Percentiles rank a stretch among this genome's conserved stretches.
These are phyloP conservation scores for Scedosporium aurantiacum DNA, from an alignment of 2,329 filamentous ascomycete species.

Conservation along the genomic window DNA sequence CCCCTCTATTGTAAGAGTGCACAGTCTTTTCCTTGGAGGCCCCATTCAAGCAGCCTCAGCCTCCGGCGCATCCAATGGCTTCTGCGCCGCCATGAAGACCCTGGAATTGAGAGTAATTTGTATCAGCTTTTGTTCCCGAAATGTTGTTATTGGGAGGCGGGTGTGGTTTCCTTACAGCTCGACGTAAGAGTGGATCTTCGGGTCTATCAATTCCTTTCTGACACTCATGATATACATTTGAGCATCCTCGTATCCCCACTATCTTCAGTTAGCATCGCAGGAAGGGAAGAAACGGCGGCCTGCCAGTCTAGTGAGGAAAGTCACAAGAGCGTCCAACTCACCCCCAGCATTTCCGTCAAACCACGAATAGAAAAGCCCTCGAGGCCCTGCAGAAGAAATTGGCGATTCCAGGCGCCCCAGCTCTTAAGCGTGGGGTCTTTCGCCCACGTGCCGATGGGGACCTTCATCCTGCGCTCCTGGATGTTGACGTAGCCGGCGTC, in stretches of 20 bases:
- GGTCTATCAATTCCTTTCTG: slow-evolving; percentile 20
- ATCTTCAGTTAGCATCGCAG: background rate
- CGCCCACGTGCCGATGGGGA: slow-evolving; percentile 17
- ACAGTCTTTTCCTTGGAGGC: no score
- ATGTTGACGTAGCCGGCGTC: slow-evolving; percentile 12
- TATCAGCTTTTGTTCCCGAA: no score
- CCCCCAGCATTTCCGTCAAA: slow-evolving; percentile 11
- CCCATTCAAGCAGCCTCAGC: no score
- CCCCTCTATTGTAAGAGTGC: no score
- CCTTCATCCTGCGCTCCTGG: slow-evolving; percentile 3
- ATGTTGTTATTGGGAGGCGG: no score
- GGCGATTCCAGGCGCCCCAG: slow-evolving; percentile 17
- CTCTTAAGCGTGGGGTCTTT: slow-evolving; percentile 17
- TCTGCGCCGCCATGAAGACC: no score
- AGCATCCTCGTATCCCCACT: slow-evolving; percentile 15
- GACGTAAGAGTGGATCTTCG: slow-evolving; percentile 19
- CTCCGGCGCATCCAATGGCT: no score
- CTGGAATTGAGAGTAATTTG: no score
- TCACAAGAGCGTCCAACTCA: background rate
- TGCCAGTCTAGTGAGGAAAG: background rate
- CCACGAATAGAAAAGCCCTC: slow-evolving; percentile 16
- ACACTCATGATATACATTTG: slow-evolving; percentile 21
- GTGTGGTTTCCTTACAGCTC: slow-evolving; percentile 8
- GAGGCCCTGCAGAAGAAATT: slow-evolving; percentile 15
- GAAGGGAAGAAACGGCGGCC: background rate